Percentiles rank a stretch among this genome's conserved stretches.
Evolutionary conservation across 768 basidiomycete genomes (phyloP).

Genomic region (Agaricus sinodeliciosus): DNA sequence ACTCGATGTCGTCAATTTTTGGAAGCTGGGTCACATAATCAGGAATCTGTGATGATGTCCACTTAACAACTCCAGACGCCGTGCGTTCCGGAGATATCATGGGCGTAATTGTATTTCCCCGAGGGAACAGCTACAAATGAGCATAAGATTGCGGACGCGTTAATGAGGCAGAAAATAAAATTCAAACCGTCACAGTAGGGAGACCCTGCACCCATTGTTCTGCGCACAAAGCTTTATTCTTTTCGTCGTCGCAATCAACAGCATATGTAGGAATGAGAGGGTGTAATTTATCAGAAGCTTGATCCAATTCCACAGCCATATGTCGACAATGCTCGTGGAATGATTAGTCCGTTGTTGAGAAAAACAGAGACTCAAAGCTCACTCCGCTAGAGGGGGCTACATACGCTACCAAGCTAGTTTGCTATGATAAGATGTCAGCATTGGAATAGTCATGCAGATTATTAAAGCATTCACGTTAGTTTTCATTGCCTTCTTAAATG

Average conservation of each 20-base stretch:
- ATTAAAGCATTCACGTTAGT: conserved; percentile 49
- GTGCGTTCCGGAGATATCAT: conserved; percentile 63
- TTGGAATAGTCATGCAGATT: neutral
- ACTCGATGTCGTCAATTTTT: conserved; percentile 46
- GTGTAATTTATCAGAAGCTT: conserved; percentile 70
- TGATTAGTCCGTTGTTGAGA: neutral
- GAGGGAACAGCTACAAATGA: conserved; percentile 58
- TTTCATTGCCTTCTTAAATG: conserved; percentile 69
- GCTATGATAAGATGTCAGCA: conserved; percentile 28
- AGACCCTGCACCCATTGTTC: conserved; percentile 81
- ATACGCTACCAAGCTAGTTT: conserved; percentile 79
- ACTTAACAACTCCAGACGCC: conserved; percentile 67
- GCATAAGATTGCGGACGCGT: too few species aligned
- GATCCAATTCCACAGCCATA: conserved; percentile 80
- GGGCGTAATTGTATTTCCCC: conserved; percentile 56
- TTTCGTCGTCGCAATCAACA: conserved; percentile 80
- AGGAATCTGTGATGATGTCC: conserved; percentile 68
- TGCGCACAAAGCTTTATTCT: conserved; percentile 77
- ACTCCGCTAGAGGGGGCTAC: conserved; percentile 95
- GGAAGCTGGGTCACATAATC: conserved; percentile 59
- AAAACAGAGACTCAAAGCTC: conserved; percentile 20
- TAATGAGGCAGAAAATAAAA: neutral
- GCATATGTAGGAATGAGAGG: conserved; percentile 87
- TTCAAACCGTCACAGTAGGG: conserved; percentile 79
- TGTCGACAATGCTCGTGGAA: conserved; percentile 67